These are phyloP conservation scores for Monosporascus sp. DNA, from an alignment of 2,329 filamentous ascomycete genomes.

Conservation along the genomic window DNA sequence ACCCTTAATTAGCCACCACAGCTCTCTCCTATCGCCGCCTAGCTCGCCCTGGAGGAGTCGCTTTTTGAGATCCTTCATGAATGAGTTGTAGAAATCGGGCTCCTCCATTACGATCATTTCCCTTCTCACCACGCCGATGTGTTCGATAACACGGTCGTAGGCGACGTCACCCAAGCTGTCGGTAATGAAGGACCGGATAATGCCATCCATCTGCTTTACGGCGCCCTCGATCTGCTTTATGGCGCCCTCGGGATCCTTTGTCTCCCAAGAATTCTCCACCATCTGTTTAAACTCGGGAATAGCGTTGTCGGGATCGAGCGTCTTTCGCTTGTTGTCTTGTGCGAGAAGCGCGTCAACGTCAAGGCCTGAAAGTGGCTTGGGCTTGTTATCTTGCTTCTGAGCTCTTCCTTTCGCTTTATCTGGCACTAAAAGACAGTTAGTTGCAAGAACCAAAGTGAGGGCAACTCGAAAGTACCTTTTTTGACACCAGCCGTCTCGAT, in stretches of 20 bases:
- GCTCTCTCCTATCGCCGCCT: slow-evolving; percentile 70
- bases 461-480: slow-evolving; percentile 49
- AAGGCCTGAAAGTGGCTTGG: slow-evolving; percentile 84
- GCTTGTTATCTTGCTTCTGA: slow-evolving; percentile 48
- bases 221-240: slow-evolving; percentile 60
- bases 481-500: slow-evolving; percentile 73
- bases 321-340: slow-evolving; percentile 25
- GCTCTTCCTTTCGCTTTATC: slow-evolving; percentile 71
- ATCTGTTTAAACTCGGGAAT: slow-evolving; percentile 88
- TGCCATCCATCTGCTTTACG: slow-evolving; percentile 66
- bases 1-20: slow-evolving; percentile 72
- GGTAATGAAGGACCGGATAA: slow-evolving; percentile 64
- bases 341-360: slow-evolving; percentile 74
- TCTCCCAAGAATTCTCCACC: slow-evolving; percentile 39
- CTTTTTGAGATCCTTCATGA: slow-evolving; percentile 66
- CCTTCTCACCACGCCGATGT: slow-evolving; percentile 70
- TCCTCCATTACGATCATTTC: slow-evolving; percentile 72
- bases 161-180: slow-evolving; percentile 70
- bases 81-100: slow-evolving; percentile 70
- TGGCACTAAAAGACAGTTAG: slow-evolving; percentile 52
- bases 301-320: slow-evolving; percentile 62
- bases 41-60: slow-evolving; percentile 64
- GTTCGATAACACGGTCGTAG: slow-evolving; percentile 72
- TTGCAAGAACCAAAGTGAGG: slow-evolving; percentile 12
- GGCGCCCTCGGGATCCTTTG: slow-evolving; percentile 40